Base-by-base conservation (phyloP, 768 basidiomycete genomes). In the Leccinum barrowsii region DNA sequence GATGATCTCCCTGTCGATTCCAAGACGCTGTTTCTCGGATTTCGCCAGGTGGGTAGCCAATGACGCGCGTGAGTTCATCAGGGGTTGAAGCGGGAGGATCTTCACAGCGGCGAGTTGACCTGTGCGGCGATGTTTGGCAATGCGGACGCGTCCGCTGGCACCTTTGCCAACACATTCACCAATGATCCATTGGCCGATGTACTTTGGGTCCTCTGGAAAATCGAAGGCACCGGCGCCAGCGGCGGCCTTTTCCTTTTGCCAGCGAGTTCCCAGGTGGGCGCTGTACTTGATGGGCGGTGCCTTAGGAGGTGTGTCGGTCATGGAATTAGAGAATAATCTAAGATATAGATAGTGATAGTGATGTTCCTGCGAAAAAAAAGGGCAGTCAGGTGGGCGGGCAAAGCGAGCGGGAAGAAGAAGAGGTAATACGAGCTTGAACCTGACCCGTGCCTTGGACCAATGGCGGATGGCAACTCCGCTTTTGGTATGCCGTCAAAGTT, bases 121-220 rank as follows among this genome's bases (percentile, higher is more conserved):
- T 7, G 94, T 94, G 37, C 80, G 79, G 21, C 82, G 81, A 71
- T 98, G 94, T 63, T 85, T 86, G 21, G 93, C 96, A 63, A 98
- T 90, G 75, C 94, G 93, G 70, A 98, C 95, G 56, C 92, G 90
- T 68, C 94, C 94, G 65, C 90, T 92, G 32, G 92, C 91, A 52
- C 94, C 94, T 75, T 94, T 94, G 6, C 94, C 94, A 56, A 97
- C 87, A 63, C 92, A 95, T 72, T 92, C 90, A 57, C 94, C 94
- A 7, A 97, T 84, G 63, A 92, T 80, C 94, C 94, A 97, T 2
- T 92, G 92, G 11, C 94, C 94, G 48, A 97, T 87, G 59, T 77
- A 80, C 70, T 85, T 89, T 11, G 94, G 93, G 74, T 96, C 94
- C 55, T 89, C 85, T 1, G 89, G 87, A 40, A 86, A 82, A 64